Percentiles rank a stretch among this genome's conserved stretches.
These are phyloP conservation scores for Arthrobotrys conoides DNA, from an alignment of 2,329 filamentous ascomycete species.

Conservation along the genomic window DNA sequence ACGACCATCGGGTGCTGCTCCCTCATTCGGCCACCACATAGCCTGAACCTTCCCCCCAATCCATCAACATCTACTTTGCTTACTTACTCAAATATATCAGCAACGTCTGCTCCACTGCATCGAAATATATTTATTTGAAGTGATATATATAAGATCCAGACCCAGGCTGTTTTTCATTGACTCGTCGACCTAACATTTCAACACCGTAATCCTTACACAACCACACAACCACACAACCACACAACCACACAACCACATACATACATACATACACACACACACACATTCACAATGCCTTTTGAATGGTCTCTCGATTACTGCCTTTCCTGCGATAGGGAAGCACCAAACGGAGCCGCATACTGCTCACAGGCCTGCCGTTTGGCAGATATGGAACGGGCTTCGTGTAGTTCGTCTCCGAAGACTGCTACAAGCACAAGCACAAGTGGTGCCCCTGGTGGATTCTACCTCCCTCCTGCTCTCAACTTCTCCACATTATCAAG, in stretches of 20 bases:
- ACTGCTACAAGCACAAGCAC: conserved; percentile 71
- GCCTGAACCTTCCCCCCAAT: conserved; percentile 52
- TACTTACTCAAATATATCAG: no score
- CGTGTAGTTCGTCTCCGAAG: conserved; percentile 71
- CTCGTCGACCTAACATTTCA: conserved; percentile 1
- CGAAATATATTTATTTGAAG: not conserved
- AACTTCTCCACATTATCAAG: conserved; percentile 72
- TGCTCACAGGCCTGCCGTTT: conserved; percentile 80
- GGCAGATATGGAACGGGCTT: conserved; percentile 84
- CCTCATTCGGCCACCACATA: conserved; percentile 40
- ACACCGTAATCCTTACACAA: conserved; percentile 12
- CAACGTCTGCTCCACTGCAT: conserved; percentile 2
- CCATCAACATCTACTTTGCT: conserved; percentile 26
- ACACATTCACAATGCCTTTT: conserved; percentile 51
- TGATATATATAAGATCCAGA: conserved; percentile 27
- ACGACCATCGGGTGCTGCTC: conserved; percentile 39
- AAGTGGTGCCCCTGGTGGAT: conserved; percentile 66
- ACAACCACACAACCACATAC: conserved; percentile 6
- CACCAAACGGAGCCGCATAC: conserved; percentile 60
- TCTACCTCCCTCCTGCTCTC: conserved; percentile 81
- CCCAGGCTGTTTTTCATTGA: not conserved
- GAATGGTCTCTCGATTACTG: conserved; percentile 91
- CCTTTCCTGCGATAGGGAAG: conserved; percentile 81
- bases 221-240: conserved; percentile 5
- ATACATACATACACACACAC: not conserved